Percentiles rank a stretch among this genome's conserved stretches.
These are phyloP conservation scores for Gloeostereum incarnatum DNA, from an alignment of 768 basidiomycete species.

Conservation along the genomic window DNA sequence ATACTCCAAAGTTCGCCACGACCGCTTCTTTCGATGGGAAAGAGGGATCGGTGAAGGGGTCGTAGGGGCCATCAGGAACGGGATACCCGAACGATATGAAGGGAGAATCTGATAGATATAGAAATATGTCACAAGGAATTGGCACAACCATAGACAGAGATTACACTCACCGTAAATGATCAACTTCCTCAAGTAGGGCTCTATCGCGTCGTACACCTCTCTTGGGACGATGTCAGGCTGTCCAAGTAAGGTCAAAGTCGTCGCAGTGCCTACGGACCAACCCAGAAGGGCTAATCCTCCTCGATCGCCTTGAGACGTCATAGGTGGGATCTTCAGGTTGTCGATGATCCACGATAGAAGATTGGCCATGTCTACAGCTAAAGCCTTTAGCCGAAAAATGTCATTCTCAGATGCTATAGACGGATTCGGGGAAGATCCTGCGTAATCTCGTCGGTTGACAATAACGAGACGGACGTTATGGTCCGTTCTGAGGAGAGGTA, in stretches of 20 bases:
- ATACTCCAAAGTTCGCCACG: constrained; percentile 2
- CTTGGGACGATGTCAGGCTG: constrained; percentile 2
- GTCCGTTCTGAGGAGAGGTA: neutral
- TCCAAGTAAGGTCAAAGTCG: constrained; percentile 4
- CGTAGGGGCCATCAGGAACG: neutral
- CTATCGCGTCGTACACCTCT: neutral
- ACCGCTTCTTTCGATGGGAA: constrained; percentile 2
- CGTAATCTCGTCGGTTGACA: neutral
- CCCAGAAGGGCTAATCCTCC: constrained; percentile 9
- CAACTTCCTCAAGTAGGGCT: neutral
- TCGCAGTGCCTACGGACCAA: constrained; percentile 8
- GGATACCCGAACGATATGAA: neutral
- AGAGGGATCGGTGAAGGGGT: neutral
- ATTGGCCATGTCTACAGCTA: neutral
- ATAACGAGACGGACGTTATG: neutral
- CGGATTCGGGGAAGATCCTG: neutral
- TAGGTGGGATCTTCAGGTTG: neutral
- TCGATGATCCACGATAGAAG: neutral
- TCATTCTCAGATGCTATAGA: neutral
- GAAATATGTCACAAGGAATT: neutral
- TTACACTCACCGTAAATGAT: neutral
- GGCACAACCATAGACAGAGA: neutral
- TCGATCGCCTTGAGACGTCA: neutral
- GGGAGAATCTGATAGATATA: neutral
- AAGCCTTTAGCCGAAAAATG: neutral